Conservation (phyloP, 2,329 filamentous ascomycete genomes). For the Paraphoma chrysanthemicola region DNA sequence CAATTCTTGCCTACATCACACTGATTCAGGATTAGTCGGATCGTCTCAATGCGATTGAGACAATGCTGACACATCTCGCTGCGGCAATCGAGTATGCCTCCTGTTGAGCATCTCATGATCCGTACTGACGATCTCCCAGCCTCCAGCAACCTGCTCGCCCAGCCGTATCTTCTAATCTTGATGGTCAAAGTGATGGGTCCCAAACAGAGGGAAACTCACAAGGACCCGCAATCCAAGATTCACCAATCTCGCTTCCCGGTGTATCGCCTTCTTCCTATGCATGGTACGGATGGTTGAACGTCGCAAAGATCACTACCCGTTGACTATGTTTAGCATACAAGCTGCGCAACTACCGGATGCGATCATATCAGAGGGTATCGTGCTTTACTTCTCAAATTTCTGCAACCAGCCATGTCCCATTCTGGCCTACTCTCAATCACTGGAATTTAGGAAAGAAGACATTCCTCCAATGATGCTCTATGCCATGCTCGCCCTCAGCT, state of each 20-base stretch:
- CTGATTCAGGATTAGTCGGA: slow-evolving; percentile 3
- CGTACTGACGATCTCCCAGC: too few species aligned
- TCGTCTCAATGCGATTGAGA: slow-evolving; percentile 7
- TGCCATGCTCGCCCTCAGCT: slow-evolving; percentile 8
- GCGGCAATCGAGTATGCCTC: slow-evolving; percentile 5
- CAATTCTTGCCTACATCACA: not conserved
- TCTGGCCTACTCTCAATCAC: not conserved
- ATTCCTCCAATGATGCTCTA: slow-evolving; percentile 2
- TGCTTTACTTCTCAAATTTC: slow-evolving; percentile 8
- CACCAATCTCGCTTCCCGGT: not conserved
- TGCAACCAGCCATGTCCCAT: slow-evolving; percentile 12
- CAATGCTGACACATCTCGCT: slow-evolving; percentile 7
- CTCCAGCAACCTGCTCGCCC: too few species aligned
- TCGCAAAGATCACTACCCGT: too few species aligned
- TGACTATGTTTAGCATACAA: not conserved
- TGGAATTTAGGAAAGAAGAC: not conserved
- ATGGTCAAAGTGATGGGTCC: too few species aligned
- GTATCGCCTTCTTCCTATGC: too few species aligned
- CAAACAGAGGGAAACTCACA: too few species aligned
- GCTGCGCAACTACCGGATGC: slow-evolving; percentile 1
- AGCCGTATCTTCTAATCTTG: too few species aligned
- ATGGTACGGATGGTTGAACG: too few species aligned
- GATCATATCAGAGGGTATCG: slow-evolving; percentile 8
- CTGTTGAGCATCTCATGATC: not conserved
- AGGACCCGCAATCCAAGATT: not conserved